phyloP scores from a whole-genome alignment of 2,329 filamentous ascomycete species.

The Pestalotiopsis sp. region DNA sequence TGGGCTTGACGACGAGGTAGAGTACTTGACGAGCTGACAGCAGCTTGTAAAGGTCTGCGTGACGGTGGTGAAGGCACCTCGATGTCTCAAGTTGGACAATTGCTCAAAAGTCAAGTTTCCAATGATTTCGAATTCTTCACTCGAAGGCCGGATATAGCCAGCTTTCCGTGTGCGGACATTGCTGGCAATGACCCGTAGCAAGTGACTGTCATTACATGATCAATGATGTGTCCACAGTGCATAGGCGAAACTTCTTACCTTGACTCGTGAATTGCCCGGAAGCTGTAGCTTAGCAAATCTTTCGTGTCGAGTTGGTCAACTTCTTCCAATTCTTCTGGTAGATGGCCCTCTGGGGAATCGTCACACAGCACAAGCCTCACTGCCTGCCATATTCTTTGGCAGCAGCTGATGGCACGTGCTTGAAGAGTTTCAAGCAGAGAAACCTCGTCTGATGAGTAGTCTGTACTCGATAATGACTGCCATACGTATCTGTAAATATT shows the following conservation, averaged over 20 bases:
- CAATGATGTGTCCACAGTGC: neutral
- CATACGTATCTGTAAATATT: conserved; percentile 46
- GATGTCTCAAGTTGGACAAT: conserved; percentile 78
- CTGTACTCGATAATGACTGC: conserved; percentile 46
- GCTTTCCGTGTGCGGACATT: conserved; percentile 49
- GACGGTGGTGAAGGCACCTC: conserved; percentile 92
- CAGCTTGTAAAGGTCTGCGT: conserved; percentile 83
- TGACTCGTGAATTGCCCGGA: conserved; percentile 91
- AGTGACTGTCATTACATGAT: conserved; percentile 51
- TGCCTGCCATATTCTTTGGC: conserved; percentile 71
- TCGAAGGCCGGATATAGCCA: conserved; percentile 47
- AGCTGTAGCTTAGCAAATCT: conserved; percentile 90
- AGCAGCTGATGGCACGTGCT: conserved; percentile 56
- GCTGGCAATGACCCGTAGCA: conserved; percentile 64
- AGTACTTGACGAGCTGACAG: conserved; percentile 64
- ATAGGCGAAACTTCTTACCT: conserved; percentile 56
- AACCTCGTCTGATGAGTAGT: conserved; percentile 37
- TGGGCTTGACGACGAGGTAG: conserved; percentile 29
- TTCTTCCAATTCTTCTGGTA: conserved; percentile 74
- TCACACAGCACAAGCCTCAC: conserved; percentile 82
- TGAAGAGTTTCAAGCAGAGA: conserved; percentile 44
- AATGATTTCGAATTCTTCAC: conserved; percentile 61
- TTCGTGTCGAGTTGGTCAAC: conserved; percentile 76
- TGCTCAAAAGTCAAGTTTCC: conserved; percentile 80
- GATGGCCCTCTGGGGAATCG: conserved; percentile 89